Conservation (phyloP, 176 grass and related monocot species). For the Poa pratensis region DNA sequence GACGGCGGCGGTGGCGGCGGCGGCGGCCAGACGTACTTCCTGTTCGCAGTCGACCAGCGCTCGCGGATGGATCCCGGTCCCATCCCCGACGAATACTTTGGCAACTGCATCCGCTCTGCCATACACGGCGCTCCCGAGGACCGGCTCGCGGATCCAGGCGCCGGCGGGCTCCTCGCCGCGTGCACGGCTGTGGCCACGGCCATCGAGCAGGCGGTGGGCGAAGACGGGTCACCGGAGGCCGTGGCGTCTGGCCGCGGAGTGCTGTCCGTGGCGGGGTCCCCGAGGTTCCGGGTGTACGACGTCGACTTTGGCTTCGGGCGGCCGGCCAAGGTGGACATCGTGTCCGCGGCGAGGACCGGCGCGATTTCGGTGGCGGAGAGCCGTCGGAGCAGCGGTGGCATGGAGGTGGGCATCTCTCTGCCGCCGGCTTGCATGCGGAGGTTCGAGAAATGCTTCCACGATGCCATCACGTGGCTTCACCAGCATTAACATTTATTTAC, state of each 20-base stretch:
- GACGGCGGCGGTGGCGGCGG: neutral
- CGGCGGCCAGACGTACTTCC: neutral
- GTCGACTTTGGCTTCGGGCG: neutral
- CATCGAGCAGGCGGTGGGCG: slow-evolving; percentile 25
- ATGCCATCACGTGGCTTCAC: too few relatives aligned
- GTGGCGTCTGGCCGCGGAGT: neutral
- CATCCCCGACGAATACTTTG: slow-evolving; percentile 50
- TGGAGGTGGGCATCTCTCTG: neutral
- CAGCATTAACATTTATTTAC: too few relatives aligned
- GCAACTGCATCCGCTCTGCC: slow-evolving; percentile 53
- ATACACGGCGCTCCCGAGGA: neutral
- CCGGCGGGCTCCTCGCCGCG: slow-evolving; percentile 16
- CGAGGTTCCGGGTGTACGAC: neutral
- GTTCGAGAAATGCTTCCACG: too few relatives aligned
- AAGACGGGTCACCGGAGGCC: neutral
- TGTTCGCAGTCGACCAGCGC: slow-evolving; percentile 43
- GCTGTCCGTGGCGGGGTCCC: neutral
- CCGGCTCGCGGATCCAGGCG: slow-evolving; percentile 17
- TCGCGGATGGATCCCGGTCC: slow-evolving; percentile 30
- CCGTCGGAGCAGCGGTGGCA: neutral
- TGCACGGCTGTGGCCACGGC: neutral
- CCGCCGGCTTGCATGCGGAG: too few relatives aligned
- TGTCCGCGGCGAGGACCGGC: neutral
- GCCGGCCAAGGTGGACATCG: neutral
- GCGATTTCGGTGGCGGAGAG: neutral